Conservation (phyloP, 495 filamentous ascomycete genomes). For the Annulohypoxylon nitens region DNA sequence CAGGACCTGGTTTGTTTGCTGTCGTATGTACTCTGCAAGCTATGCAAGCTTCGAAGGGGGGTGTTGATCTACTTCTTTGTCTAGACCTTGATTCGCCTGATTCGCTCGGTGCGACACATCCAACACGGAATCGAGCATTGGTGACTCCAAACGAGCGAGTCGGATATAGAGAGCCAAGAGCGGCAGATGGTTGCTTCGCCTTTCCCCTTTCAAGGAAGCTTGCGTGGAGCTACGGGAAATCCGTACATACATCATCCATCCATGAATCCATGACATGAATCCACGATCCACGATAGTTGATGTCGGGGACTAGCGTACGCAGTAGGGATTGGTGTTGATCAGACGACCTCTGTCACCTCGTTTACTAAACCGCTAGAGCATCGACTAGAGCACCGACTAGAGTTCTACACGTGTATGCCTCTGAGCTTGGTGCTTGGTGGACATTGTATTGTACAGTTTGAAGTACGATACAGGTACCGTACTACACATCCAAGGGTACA, state of each 20-base stretch:
- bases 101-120: constrained; percentile 33
- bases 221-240: constrained; percentile 12
- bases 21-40: constrained; percentile 15
- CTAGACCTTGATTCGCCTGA: constrained; percentile 41
- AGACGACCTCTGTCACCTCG: constrained; percentile 23
- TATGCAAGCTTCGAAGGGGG: constrained; percentile 38
- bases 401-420: constrained; percentile 4
- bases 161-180: constrained; percentile 44
- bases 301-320: constrained; percentile 6
- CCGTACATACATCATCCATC: background rate
- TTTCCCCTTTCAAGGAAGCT: constrained; percentile 18
- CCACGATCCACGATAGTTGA: background rate
- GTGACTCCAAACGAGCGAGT: constrained; percentile 24
- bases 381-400: background rate
- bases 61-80: constrained; percentile 32
- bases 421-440: background rate
- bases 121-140: constrained; percentile 15
- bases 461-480: constrained; percentile 8
- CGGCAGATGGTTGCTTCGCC: constrained; percentile 42
- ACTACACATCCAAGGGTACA: background rate
- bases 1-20: constrained; percentile 1
- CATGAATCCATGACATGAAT: background rate
- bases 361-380: constrained; percentile 5
- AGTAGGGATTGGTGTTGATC: constrained; percentile 17
- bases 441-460: background rate